phyloP scores from a whole-genome alignment of 2,329 filamentous ascomycete genomes.

The Trichoderma aggressivum region DNA sequence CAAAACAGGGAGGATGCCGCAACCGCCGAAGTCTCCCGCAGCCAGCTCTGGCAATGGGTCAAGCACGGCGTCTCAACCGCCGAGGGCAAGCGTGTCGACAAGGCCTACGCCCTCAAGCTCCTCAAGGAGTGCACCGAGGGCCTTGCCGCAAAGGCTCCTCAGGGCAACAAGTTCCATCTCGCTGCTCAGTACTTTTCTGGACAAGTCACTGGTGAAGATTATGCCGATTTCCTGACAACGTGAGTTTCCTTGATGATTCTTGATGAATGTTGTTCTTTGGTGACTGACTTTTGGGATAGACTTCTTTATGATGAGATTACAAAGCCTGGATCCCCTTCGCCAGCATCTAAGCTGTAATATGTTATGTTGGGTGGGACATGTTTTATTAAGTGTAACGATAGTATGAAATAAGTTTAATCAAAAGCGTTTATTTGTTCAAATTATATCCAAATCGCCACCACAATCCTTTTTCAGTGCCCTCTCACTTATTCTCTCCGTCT shows the following conservation, averaged over 20 bases:
- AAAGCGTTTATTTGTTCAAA: neutral
- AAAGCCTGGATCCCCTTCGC: conserved; percentile 58
- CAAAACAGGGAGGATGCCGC: conserved; percentile 76
- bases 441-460: neutral
- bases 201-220: conserved; percentile 96
- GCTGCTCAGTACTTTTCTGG: conserved; percentile 89
- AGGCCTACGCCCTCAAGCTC: conserved; percentile 81
- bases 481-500: neutral
- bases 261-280: neutral
- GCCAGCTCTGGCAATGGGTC: conserved; percentile 96
- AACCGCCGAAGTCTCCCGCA: conserved; percentile 91
- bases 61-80: conserved; percentile 69
- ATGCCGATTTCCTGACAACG: conserved; percentile 90
- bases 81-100: conserved; percentile 90
- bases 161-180: conserved; percentile 87
- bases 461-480: neutral
- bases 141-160: conserved; percentile 68
- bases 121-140: conserved; percentile 81
- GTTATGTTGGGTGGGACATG: neutral
- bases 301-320: conserved; percentile 88
- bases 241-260: conserved; percentile 43
- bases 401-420: neutral
- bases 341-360: conserved; percentile 60
- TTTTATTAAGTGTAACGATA: neutral
- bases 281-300: conserved; percentile 40